These are phyloP conservation scores for Peronosclerospora sorghi DNA, from an alignment of 352 stramenopile species.

Conservation along the genomic window DNA sequence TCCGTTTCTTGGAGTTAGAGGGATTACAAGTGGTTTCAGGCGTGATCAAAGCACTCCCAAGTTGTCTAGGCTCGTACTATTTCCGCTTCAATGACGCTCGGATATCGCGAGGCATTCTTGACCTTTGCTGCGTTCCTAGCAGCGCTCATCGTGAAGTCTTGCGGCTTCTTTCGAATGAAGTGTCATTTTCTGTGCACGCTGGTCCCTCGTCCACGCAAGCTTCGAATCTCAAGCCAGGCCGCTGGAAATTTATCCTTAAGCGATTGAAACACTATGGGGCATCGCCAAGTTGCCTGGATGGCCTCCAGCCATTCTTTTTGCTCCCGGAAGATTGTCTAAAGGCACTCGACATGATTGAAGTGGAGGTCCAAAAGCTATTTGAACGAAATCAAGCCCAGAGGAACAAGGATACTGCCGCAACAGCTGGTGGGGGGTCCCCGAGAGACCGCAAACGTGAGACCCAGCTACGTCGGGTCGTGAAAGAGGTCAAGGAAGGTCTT, in stretches of 20 bases:
- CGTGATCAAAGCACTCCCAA: slow-evolving; percentile 49
- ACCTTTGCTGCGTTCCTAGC: slow-evolving; percentile 46
- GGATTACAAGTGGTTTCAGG: slow-evolving; percentile 66
- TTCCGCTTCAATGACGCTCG: slow-evolving; percentile 70
- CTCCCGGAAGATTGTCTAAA: slow-evolving; percentile 51
- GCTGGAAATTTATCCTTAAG: slow-evolving; percentile 66
- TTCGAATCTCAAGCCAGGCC: slow-evolving; percentile 48
- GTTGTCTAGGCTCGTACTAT: slow-evolving; percentile 64
- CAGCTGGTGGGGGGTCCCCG: slow-evolving; percentile 6
- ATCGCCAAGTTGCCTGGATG: slow-evolving; percentile 34
- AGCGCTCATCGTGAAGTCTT: slow-evolving; percentile 53
- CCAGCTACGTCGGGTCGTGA: slow-evolving; percentile 47
- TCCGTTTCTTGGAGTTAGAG: slow-evolving; percentile 68
- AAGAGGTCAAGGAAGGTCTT: slow-evolving; percentile 62
- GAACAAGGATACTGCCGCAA: slow-evolving; percentile 11
- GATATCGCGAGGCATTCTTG: slow-evolving; percentile 55
- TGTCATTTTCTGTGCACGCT: slow-evolving; percentile 52
- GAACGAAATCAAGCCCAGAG: slow-evolving; percentile 23
- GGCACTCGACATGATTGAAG: slow-evolving; percentile 54
- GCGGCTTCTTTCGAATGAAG: slow-evolving; percentile 66
- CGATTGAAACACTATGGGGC: slow-evolving; percentile 56
- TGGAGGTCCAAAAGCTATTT: slow-evolving; percentile 55
- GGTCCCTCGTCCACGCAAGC: slow-evolving; percentile 45
- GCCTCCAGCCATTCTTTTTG: slow-evolving; percentile 64
- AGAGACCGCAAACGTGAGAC: slow-evolving; percentile 54